Percentiles rank a stretch among this genome's conserved stretches.
Evolutionary conservation across 805 yeast genomes (phyloP).

Genomic region (Lipomyces yamanashiensis): DNA sequence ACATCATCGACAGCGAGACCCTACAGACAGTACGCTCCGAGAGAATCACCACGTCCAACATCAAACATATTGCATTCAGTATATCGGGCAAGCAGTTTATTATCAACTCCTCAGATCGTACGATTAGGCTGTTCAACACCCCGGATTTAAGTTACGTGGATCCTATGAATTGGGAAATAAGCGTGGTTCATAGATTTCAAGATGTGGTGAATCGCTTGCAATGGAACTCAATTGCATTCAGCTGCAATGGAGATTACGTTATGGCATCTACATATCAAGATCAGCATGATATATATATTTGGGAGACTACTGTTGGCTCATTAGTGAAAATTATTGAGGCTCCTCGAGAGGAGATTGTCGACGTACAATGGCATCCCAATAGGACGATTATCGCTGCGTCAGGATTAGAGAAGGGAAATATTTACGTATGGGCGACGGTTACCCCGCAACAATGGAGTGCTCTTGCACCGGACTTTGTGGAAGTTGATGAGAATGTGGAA

Average conservation of each 20-base stretch:
- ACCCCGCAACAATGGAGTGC: constrained; percentile 96
- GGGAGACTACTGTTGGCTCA: constrained; percentile 93
- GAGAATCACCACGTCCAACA: constrained; percentile 69
- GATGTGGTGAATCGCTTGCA: constrained; percentile 87
- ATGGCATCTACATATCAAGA: constrained; percentile 88
- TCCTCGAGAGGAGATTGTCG: constrained; percentile 83
- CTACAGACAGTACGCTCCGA: constrained; percentile 51
- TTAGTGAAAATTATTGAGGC: constrained; percentile 88
- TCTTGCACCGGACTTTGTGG: constrained; percentile 93
- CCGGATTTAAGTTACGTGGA: constrained; percentile 43
- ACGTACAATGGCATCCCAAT: constrained; percentile 83
- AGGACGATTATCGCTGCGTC: constrained; percentile 78
- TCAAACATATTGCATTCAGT: constrained; percentile 76
- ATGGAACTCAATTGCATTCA: constrained; percentile 82
- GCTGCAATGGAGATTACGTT: constrained; percentile 77
- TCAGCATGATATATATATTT: constrained; percentile 84
- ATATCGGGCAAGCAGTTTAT: constrained; percentile 53
- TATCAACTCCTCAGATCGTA: constrained; percentile 44
- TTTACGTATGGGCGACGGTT: constrained; percentile 79
- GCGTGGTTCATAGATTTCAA: constrained; percentile 79
- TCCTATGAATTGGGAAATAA: constrained; percentile 56
- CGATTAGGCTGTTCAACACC: constrained; percentile 42
- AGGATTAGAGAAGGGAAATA: constrained; percentile 80
- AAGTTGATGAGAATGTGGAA: constrained; percentile 87
- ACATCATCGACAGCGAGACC: constrained; percentile 47